Conservation (phyloP, 2,329 filamentous ascomycete genomes). For the Aureobasidium sp. region DNA sequence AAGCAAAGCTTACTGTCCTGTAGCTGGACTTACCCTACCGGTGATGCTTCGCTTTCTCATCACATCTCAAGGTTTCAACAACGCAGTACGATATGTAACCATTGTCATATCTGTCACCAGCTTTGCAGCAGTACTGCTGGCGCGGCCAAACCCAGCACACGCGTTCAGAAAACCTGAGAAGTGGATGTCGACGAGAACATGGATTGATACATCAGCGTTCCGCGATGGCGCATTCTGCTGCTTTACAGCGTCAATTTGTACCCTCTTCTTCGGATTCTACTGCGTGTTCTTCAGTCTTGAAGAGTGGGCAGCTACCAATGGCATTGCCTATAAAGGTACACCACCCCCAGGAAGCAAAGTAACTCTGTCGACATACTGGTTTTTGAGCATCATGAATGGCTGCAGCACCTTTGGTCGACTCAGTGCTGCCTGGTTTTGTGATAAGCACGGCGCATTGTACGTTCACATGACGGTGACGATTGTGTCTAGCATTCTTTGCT, state of each 20-base stretch:
- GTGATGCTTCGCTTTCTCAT: slow-evolving; percentile 39
- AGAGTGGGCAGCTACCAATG: slow-evolving; percentile 40
- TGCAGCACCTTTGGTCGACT: slow-evolving; percentile 39
- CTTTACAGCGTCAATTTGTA: slow-evolving; percentile 36
- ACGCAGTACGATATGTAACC: slow-evolving; percentile 35
- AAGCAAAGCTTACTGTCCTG: background rate
- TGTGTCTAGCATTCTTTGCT: slow-evolving; percentile 33
- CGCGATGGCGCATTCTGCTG: slow-evolving; percentile 34
- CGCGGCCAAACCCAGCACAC: slow-evolving; percentile 36
- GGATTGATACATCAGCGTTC: slow-evolving; percentile 39
- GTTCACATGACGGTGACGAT: slow-evolving; percentile 37
- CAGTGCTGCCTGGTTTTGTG: slow-evolving; percentile 36
- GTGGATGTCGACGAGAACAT: slow-evolving; percentile 30
- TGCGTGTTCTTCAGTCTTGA: slow-evolving; percentile 46
- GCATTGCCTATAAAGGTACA: slow-evolving; percentile 31
- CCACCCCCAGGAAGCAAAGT: slow-evolving; percentile 14
- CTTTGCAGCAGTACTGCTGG: slow-evolving; percentile 34
- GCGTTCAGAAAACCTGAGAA: slow-evolving; percentile 28
- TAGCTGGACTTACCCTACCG: slow-evolving; percentile 32
- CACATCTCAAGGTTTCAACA: slow-evolving; percentile 35
- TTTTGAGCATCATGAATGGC: slow-evolving; percentile 43
- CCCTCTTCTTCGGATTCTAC: slow-evolving; percentile 45
- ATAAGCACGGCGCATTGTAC: slow-evolving; percentile 36
- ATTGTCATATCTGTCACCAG: slow-evolving; percentile 33
- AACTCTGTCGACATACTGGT: slow-evolving; percentile 37